Evolutionary conservation across 208 protist species (phyloP).

Genomic region (Angomonas deanei): DNA sequence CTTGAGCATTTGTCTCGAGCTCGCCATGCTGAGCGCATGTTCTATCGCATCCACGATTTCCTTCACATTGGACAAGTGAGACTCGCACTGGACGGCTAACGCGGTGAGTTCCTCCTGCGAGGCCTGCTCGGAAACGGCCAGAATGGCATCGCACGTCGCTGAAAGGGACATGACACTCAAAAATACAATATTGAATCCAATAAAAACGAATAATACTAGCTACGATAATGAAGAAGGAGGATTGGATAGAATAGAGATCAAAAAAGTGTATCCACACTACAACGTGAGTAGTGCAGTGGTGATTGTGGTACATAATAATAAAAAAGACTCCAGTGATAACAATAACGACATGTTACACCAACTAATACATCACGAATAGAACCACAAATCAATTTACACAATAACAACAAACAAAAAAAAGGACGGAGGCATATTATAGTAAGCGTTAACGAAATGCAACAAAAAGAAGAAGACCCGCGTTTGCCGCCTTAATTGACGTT

Average conservation of each 20-base stretch:
- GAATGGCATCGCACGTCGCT: slow-evolving; percentile 71
- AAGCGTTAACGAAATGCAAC: too few species aligned
- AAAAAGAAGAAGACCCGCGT: too few species aligned
- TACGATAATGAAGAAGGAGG: slow-evolving; percentile 8
- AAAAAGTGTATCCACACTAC: background rate
- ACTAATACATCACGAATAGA: background rate
- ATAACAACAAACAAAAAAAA: background rate
- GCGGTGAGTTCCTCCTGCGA: slow-evolving; percentile 31
- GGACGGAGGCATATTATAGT: too few species aligned
- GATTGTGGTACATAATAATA: background rate
- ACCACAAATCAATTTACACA: background rate
- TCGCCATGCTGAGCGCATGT: slow-evolving; percentile 54
- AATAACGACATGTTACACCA: background rate
- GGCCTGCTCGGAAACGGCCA: slow-evolving; percentile 43
- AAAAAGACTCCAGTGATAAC: background rate
- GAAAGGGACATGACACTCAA: slow-evolving; percentile 25
- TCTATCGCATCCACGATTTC: slow-evolving; percentile 75
- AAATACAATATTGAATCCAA: slow-evolving; percentile 1
- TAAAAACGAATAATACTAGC: slow-evolving; percentile 10
- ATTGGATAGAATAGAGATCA: slow-evolving; percentile 10
- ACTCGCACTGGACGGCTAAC: slow-evolving; percentile 57
- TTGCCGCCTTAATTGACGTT: too few species aligned
- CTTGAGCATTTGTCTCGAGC: slow-evolving; percentile 41
- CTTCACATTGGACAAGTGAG: slow-evolving; percentile 48
- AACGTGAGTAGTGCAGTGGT: background rate